Evolutionary conservation across 306 rosid species (phyloP), one percentile per base, ranked within the genome.

Genomic region (Dryas octopetala): DNA sequence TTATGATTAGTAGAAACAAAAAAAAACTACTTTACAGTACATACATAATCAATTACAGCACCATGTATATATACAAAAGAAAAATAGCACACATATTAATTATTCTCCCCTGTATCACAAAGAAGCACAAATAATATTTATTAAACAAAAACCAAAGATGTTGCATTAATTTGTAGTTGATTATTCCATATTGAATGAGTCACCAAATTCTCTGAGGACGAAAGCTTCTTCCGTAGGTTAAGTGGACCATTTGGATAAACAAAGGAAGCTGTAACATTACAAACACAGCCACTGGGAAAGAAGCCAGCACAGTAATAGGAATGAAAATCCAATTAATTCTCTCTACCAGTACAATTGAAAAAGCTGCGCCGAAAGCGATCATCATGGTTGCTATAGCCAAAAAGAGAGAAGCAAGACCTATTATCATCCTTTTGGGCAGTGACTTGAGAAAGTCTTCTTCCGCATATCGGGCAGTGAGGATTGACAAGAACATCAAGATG

Each of bases 391-490:
- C 61, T 55, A 55, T 55, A 17, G 61, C 61, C 2, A 55, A 0
- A 11, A 55, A 55, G 28, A 55, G 61, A 53, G 58, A 13, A 13
- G 17, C 58, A 16, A 53, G 58, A 13, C 58, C 23, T 7, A 15
- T 2, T 13, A 53, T 53, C 58, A 53, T 4, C 58, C 58, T 53
- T 17, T 16, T 53, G 3, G 58, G 58, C 19, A 53, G 5, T 5
- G 58, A 7, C 19, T 53, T 17, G 19, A 53, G 15, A 16, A 53
- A 53, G 17, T 16, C 58, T 15, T 53, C 16, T 17, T 83, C 89
- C 0, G 58, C 58, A 16, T 53, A 53, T n/a, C 23, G 23, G 4
- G 58, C 6, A 12, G 58, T 15, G 0, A 53, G 58, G 19, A 53
- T 7, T 6, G 58, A 53, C 9, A 16, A 15, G 58, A 53, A 16